These are phyloP conservation scores for Kalmanozyma brasiliensis DNA, from an alignment of 1,284 basidiomycete genomes.

Conservation along the genomic window DNA sequence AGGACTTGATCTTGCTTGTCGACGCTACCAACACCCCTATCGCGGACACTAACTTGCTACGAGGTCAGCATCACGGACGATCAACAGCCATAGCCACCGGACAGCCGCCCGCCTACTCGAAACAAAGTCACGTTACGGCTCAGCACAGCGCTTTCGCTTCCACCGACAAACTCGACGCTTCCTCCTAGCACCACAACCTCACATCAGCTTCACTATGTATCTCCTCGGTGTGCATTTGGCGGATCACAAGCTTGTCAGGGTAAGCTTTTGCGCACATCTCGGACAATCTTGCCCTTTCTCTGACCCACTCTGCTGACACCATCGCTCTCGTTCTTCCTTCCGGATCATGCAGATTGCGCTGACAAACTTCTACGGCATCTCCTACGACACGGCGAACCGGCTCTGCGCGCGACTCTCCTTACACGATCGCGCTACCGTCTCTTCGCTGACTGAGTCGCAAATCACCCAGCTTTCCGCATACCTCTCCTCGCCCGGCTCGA, in stretches of 20 bases:
- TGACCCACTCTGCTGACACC: neutral
- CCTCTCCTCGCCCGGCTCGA: conserved; percentile 80
- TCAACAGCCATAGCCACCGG: neutral
- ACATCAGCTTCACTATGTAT: conserved; percentile 63
- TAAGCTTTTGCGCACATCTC: conserved; percentile 47
- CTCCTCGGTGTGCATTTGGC: conserved; percentile 65
- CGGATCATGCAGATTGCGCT: conserved; percentile 76
- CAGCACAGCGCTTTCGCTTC: too few relatives aligned
- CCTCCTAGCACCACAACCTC: too few relatives aligned
- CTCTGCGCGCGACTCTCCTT: conserved; percentile 88
- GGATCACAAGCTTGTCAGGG: conserved; percentile 66
- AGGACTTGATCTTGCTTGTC: conserved; percentile 1
- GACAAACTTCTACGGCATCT: conserved; percentile 84
- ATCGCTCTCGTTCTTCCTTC: neutral
- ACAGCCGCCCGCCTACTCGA: too few relatives aligned
- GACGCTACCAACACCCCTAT: neutral
- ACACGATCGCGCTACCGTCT: conserved; percentile 79
- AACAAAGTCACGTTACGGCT: too few relatives aligned
- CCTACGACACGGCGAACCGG: conserved; percentile 77
- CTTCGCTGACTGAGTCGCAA: conserved; percentile 80
- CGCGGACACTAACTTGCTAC: too few relatives aligned
- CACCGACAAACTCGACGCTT: too few relatives aligned
- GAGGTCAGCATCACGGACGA: too few relatives aligned
- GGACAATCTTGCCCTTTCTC: too few relatives aligned
- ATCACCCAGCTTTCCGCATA: conserved; percentile 85